Evolutionary conservation across 768 basidiomycete genomes (phyloP), one percentile per base, ranked within the genome.

Genomic region (Boletellus sp.): DNA sequence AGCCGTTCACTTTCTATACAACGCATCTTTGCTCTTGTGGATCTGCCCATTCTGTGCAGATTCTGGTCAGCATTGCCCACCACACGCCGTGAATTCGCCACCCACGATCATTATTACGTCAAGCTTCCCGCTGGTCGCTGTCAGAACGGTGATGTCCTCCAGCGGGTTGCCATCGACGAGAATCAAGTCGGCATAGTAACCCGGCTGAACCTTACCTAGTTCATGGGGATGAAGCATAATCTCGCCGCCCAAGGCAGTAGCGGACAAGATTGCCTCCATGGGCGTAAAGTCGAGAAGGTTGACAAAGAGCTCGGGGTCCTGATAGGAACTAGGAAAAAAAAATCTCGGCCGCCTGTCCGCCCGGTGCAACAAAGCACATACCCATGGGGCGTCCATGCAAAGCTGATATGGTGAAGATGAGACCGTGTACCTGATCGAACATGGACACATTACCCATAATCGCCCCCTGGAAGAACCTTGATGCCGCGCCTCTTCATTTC

Each of bases 221-320:
- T 70, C 69, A 17, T 71, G 42, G 1, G 70, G 67, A 42, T 64
- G 71, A 40, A 63, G 22, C 67, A 70, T 68, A 19, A 72, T 43
- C 47, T 72, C 69, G 13, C 69, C 71, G 11, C 71, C 71, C n/a
- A 66, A 50, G 0, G 66, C 65, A 0, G 68, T 72, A 13, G 67
- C 70, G 3, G 68, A 62, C 24, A 71, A 17, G 34, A 72, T 72
- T 9, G 67, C 65, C 34, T 72, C 70, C 70, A 72, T 69, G 8
- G 71, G 69, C 0, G 67, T 65, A 50, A 59, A 69, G 6, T 53
- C 69, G 23, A 72, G 52, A 5, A 65, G 58, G 6, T 69, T 66
- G 46, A 72, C 71, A 34, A 72, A 71, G 44, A 65, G 65, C 51
- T 70, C 71, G 9, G 62, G 70, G 43, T 71, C 70, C 38, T 64